phyloP scores from a whole-genome alignment of 257 asterid species.

The Anisodus tanguticus region DNA sequence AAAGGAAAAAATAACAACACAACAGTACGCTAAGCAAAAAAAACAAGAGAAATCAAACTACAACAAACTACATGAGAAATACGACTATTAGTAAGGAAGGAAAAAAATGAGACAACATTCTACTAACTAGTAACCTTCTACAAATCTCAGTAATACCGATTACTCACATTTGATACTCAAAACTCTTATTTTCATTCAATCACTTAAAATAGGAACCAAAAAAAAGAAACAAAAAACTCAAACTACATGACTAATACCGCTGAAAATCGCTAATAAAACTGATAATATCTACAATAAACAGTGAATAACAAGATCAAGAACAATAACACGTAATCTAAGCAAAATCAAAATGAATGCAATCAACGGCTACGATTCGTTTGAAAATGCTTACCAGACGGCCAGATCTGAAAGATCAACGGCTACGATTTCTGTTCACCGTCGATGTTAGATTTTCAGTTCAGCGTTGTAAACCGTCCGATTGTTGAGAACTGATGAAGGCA shows the following conservation, averaged over 20 bases:
- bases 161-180: slow-evolving; percentile 25
- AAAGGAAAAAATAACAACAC: too few relatives aligned
- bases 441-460: slow-evolving; percentile 31
- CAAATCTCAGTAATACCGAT: background rate
- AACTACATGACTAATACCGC: background rate
- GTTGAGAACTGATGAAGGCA: slow-evolving; percentile 26
- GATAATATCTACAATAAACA: background rate
- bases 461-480: slow-evolving; percentile 29
- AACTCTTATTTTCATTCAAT: slow-evolving; percentile 26
- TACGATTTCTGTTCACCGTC: too few relatives aligned
- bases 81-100: too few relatives aligned
- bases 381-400: too few relatives aligned
- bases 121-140: too few relatives aligned
- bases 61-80: too few relatives aligned
- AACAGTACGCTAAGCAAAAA: too few relatives aligned
- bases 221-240: background rate
- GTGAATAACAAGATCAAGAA: background rate
- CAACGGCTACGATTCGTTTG: slow-evolving; percentile 34
- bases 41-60: too few relatives aligned
- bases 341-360: background rate
- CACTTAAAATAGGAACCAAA: background rate
- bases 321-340: background rate
- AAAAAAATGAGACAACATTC: too few relatives aligned
- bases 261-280: background rate
- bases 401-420: too few relatives aligned